These are phyloP conservation scores for Elsinoe perseae DNA, from an alignment of 2,329 filamentous ascomycete genomes.

Conservation along the genomic window DNA sequence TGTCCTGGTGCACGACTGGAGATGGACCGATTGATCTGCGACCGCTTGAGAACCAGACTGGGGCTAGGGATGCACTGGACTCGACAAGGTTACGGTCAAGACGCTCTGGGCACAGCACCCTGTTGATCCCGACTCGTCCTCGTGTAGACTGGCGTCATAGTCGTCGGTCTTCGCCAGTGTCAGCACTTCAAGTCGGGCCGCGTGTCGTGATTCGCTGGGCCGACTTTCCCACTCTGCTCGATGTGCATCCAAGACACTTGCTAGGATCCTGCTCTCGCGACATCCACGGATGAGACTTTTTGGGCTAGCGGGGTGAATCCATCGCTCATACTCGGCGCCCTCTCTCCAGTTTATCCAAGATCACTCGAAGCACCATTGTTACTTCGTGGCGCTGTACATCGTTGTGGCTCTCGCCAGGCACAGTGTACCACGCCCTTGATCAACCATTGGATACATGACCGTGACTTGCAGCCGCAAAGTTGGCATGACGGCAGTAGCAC, in stretches of 20 bases:
- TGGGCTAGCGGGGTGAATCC: constrained; percentile 4
- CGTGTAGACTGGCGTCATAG: constrained; percentile 1
- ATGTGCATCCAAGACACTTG: constrained; percentile 3
- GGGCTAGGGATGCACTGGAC: not conserved
- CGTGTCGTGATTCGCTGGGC: constrained; percentile 2
- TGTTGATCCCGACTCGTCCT: constrained; percentile 3
- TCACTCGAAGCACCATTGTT: not conserved
- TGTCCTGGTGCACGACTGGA: not conserved
- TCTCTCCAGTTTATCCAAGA: not conserved
- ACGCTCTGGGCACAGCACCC: not conserved
- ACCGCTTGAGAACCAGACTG: not conserved
- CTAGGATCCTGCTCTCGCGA: not conserved
- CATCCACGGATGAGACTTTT: constrained; percentile 8
- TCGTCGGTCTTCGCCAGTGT: not conserved
- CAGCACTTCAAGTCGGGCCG: not conserved
- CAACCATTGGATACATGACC: not conserved
- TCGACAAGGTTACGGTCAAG: not conserved
- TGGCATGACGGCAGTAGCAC: not conserved
- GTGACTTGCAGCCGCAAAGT: not conserved
- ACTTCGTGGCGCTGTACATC: not conserved
- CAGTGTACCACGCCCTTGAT: not conserved
- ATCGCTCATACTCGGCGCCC: not conserved
- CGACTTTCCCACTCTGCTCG: not conserved
- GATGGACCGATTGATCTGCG: constrained; percentile 1
- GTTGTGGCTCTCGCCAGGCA: not conserved